Percentiles rank a stretch among this genome's conserved stretches.
phyloP scores from a whole-genome alignment of 1,284 basidiomycete genomes.

The Limonomyces culmigenus region DNA sequence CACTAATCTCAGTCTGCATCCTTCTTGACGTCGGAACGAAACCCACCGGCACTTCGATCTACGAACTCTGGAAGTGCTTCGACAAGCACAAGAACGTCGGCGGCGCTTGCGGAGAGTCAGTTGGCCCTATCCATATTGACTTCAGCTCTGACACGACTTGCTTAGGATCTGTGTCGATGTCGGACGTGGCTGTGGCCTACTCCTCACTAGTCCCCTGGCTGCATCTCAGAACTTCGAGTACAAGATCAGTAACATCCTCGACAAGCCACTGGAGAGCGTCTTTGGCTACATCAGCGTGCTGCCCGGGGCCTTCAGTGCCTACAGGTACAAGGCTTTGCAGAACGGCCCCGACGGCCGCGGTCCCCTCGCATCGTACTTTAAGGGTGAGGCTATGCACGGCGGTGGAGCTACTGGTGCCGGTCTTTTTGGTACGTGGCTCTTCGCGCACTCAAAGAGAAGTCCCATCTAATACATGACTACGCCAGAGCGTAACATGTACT shows the following conservation, averaged over 20 bases:
- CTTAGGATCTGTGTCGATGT: slow-evolving; percentile 70
- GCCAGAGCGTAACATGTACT: slow-evolving; percentile 75
- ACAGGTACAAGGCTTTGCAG: slow-evolving; percentile 71
- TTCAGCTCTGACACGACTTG: neutral
- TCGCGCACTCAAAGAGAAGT: neutral
- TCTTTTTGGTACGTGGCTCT: slow-evolving; percentile 33
- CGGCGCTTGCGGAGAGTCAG: slow-evolving; percentile 87
- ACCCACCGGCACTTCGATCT: slow-evolving; percentile 85
- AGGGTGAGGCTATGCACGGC: slow-evolving; percentile 78
- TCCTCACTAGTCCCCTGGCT: slow-evolving; percentile 77
- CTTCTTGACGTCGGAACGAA: slow-evolving; percentile 90
- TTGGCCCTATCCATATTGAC: slow-evolving; percentile 5
- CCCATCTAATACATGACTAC: slow-evolving; percentile 2
- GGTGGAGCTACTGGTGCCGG: slow-evolving; percentile 39
- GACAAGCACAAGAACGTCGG: slow-evolving; percentile 84
- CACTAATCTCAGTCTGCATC: slow-evolving; percentile 45
- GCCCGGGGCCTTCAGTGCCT: slow-evolving; percentile 85
- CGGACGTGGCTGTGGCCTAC: slow-evolving; percentile 60
- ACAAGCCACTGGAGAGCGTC: slow-evolving; percentile 86
- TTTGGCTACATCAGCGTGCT: slow-evolving; percentile 86
- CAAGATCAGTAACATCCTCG: slow-evolving; percentile 87
- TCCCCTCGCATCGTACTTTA: slow-evolving; percentile 83
- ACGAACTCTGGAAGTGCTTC: slow-evolving; percentile 93
- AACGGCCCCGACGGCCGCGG: slow-evolving; percentile 75
- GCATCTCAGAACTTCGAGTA: slow-evolving; percentile 74